Conservation (phyloP, 345 rosid species). For the Populus davidiana region DNA sequence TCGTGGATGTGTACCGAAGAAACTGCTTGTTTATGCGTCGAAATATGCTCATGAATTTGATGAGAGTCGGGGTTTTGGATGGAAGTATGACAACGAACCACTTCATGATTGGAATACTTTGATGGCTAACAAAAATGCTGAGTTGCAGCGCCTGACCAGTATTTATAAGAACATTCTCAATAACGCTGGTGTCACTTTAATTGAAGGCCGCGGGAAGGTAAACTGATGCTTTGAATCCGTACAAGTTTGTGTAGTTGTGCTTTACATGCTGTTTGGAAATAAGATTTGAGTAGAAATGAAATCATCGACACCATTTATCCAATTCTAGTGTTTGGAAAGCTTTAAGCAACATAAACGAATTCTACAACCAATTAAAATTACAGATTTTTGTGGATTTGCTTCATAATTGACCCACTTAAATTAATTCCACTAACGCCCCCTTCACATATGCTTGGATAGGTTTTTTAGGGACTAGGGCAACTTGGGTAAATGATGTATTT, state of each 20-base stretch:
- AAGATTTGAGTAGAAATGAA: too few relatives aligned
- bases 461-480: too few relatives aligned
- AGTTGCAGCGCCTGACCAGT: conserved; percentile 80
- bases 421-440: too few relatives aligned
- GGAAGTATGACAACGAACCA: conserved; percentile 76
- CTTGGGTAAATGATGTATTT: too few relatives aligned
- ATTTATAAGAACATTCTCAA: conserved; percentile 73
- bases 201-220: conserved; percentile 98
- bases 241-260: background rate
- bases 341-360: too few relatives aligned
- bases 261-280: too few relatives aligned
- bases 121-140: conserved; percentile 92
- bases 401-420: too few relatives aligned
- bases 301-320: too few relatives aligned
- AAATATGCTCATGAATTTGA: conserved; percentile 88
- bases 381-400: too few relatives aligned
- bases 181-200: conserved; percentile 66
- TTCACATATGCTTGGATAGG: too few relatives aligned
- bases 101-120: conserved; percentile 88
- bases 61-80: conserved; percentile 88
- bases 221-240: background rate
- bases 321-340: too few relatives aligned
- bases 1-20: conserved; percentile 99
- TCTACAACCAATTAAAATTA: too few relatives aligned
- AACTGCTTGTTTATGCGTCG: conserved; percentile 79